phyloP scores from a whole-genome alignment of 352 stramenopile species.

The Phytophthora colocasiae region DNA sequence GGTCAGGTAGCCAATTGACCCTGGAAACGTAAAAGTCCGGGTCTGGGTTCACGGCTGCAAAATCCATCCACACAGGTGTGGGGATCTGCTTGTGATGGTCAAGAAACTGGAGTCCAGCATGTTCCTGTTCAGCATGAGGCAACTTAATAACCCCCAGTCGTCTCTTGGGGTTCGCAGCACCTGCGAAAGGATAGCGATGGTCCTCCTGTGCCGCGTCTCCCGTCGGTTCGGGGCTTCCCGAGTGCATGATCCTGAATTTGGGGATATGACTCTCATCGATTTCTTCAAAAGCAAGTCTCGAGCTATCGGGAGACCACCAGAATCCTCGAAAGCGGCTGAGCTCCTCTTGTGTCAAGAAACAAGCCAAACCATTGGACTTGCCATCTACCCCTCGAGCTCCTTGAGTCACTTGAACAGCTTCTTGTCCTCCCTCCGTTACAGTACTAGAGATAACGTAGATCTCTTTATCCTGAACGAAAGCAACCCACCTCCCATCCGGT shows the following conservation, averaged over 20 bases:
- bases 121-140: constrained; percentile 24
- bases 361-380: constrained; percentile 94
- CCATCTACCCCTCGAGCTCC: constrained; percentile 74
- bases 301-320: constrained; percentile 94
- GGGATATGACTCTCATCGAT: constrained; percentile 95
- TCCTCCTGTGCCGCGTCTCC: constrained; percentile 73
- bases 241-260: constrained; percentile 96
- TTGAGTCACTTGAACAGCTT: constrained; percentile 74
- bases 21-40: constrained; percentile 93
- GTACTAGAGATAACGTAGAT: constrained; percentile 91
- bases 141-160: constrained; percentile 75
- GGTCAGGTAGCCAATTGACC: constrained; percentile 95
- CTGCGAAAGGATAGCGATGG: constrained; percentile 94
- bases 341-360: constrained; percentile 98
- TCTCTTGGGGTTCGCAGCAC: constrained; percentile 91
- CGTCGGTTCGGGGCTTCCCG: constrained; percentile 74
- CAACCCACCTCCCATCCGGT: constrained; percentile 92
- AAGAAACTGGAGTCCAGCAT: constrained; percentile 12
- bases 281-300: constrained; percentile 89
- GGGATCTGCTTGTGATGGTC: constrained; percentile 26
- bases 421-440: constrained; percentile 39
- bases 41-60: constrained; percentile 43
- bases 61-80: constrained; percentile 82
- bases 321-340: constrained; percentile 97
- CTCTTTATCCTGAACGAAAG: constrained; percentile 95